Conservation (phyloP, 352 stramenopile genomes). For the Achlya hypogyna region DNA sequence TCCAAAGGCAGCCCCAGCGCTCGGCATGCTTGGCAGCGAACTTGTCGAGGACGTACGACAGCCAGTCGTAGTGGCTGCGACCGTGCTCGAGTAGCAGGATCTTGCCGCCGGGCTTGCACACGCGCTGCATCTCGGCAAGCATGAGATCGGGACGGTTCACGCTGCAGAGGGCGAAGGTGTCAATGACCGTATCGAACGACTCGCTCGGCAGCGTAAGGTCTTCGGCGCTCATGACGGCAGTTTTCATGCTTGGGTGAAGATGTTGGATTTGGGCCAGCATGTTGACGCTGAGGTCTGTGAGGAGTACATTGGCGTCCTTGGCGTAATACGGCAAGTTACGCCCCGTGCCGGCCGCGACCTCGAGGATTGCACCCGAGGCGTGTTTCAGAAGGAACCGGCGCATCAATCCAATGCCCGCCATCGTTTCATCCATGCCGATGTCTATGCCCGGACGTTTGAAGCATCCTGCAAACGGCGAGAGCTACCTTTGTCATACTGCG, state of each 20-base stretch:
- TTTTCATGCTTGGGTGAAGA: constrained; percentile 11
- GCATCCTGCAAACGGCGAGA: background rate
- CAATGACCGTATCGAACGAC: constrained; percentile 91
- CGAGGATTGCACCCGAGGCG: constrained; percentile 75
- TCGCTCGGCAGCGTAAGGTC: constrained; percentile 55
- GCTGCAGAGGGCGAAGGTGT: constrained; percentile 95
- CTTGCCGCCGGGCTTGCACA: constrained; percentile 77
- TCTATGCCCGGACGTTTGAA: constrained; percentile 26
- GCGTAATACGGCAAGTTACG: constrained; percentile 91
- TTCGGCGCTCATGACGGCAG: constrained; percentile 45
- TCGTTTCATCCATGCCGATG: constrained; percentile 64
- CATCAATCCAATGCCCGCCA: constrained; percentile 75
- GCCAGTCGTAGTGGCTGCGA: constrained; percentile 78
- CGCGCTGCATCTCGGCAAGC: constrained; percentile 89
- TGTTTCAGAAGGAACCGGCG: constrained; percentile 65
- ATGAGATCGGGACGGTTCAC: constrained; percentile 90
- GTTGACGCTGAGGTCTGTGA: constrained; percentile 60
- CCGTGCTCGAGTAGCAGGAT: constrained; percentile 95
- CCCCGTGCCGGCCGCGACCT: constrained; percentile 92
- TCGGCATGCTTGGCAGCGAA: constrained; percentile 86
- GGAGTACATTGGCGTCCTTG: constrained; percentile 25
- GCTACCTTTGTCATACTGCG: constrained; percentile 58
- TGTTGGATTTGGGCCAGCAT: constrained; percentile 60
- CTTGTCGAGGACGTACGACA: constrained; percentile 89
- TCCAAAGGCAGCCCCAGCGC: constrained; percentile 96